A percentile compares a stretch with the other conserved stretches of the same genome.
Conservation (phyloP, 225 moss, liverwort and hornwort species). For the Polytrichum formosum region DNA sequence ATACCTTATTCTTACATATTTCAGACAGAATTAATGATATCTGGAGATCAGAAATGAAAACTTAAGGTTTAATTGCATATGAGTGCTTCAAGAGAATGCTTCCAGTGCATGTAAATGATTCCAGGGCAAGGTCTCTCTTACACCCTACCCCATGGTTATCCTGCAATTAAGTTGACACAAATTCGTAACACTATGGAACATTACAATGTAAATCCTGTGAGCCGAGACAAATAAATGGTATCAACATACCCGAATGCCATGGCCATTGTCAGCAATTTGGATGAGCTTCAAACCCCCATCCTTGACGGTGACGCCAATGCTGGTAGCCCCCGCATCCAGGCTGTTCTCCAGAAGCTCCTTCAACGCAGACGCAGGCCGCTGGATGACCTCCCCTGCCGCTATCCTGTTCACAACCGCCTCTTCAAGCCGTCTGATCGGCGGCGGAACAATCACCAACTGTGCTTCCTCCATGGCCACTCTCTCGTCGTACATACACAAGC, state of each 20-base stretch:
- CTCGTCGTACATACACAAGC: no score
- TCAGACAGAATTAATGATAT: no score
- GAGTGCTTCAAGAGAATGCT: background rate
- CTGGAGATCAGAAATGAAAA: no score
- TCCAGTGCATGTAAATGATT: background rate
- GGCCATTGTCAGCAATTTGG: slow-evolving; percentile 92
- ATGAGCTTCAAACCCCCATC: slow-evolving; percentile 98
- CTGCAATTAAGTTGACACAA: background rate
- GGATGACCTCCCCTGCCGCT: slow-evolving; percentile 96
- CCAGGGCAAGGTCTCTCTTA: background rate
- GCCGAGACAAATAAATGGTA: background rate
- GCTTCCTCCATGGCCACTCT: no score
- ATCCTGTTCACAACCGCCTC: slow-evolving; percentile 87
- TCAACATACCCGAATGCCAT: slow-evolving; percentile 72
- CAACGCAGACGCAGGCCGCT: slow-evolving; percentile 87
- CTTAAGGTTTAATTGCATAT: no score
- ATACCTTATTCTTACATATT: no score
- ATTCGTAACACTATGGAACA: background rate
- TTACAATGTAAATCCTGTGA: background rate
- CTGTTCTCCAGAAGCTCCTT: slow-evolving; percentile 97
- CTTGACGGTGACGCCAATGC: slow-evolving; percentile 74
- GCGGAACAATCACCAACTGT: slow-evolving; percentile 15
- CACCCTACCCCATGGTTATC: background rate
- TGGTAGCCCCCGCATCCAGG: slow-evolving; percentile 85
- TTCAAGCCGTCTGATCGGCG: slow-evolving; percentile 76